phyloP scores from a whole-genome alignment of 2,329 filamentous ascomycete species.

The Periglandula ipomoeae region DNA sequence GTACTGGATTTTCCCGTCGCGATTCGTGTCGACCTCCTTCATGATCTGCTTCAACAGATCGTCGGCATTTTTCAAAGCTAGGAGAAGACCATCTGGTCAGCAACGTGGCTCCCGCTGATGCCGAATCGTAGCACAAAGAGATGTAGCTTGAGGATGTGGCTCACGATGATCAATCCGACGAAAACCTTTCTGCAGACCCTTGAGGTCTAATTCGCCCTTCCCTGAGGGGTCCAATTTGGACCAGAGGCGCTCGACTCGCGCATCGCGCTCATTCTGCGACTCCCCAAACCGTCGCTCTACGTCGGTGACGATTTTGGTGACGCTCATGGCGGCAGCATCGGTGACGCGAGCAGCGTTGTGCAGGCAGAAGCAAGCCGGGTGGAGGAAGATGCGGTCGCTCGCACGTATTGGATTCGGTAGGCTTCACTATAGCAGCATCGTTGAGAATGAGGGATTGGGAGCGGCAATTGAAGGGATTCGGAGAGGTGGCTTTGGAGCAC shows the following conservation, averaged over 20 bases:
- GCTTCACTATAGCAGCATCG: slow-evolving; percentile 9
- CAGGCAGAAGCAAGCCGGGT: slow-evolving; percentile 11
- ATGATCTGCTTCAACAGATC: slow-evolving; percentile 74
- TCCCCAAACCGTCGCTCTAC: slow-evolving; percentile 61
- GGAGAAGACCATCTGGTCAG: neutral
- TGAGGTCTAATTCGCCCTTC: slow-evolving; percentile 74
- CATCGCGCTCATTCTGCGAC: slow-evolving; percentile 69
- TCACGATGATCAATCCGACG: slow-evolving; percentile 85
- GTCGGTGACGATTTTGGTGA: slow-evolving; percentile 40
- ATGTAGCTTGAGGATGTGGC: slow-evolving; percentile 13
- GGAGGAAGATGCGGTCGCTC: slow-evolving; percentile 5
- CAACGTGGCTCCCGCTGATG: slow-evolving; percentile 1
- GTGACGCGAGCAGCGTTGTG: slow-evolving; percentile 18
- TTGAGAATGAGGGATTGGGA: slow-evolving; percentile 5
- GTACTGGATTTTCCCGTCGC: slow-evolving; percentile 85
- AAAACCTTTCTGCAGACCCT: slow-evolving; percentile 75
- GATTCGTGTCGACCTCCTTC: slow-evolving; percentile 72
- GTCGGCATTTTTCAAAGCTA: slow-evolving; percentile 82
- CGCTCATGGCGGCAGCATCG: slow-evolving; percentile 26
- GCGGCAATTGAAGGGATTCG: slow-evolving; percentile 2
- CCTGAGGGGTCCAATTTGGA: slow-evolving; percentile 65
- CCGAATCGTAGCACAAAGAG: neutral
- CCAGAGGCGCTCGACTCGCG: slow-evolving; percentile 79
- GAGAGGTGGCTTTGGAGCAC: slow-evolving; percentile 3
- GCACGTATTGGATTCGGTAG: slow-evolving; percentile 7